Evolutionary conservation across 345 rosid genomes (phyloP).

Genomic region (Eucalyptus pumila): DNA sequence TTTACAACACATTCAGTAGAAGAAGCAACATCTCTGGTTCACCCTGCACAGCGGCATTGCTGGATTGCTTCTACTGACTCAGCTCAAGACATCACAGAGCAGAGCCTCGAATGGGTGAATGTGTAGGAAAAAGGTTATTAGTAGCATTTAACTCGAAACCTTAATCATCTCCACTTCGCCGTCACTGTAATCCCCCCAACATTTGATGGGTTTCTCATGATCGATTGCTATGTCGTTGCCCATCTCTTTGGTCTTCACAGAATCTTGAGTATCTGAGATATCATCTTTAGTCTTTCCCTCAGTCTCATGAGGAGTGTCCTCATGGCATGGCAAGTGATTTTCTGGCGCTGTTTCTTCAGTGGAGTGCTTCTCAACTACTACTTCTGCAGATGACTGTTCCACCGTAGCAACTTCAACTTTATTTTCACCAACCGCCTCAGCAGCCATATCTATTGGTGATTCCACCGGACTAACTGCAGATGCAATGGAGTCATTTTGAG

Average conservation of each 20-base stretch:
- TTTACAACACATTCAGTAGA: not conserved
- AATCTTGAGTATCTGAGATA: not conserved
- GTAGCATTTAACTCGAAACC: slow-evolving; percentile 31
- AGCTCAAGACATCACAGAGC: not conserved
- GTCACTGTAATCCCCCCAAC: slow-evolving; percentile 86
- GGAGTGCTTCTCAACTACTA: slow-evolving; percentile 16
- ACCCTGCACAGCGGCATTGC: not conserved
- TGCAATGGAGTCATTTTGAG: slow-evolving; percentile 36
- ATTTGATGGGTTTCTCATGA: slow-evolving; percentile 35
- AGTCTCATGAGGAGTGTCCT: slow-evolving; percentile 10
- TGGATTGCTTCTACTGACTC: not conserved
- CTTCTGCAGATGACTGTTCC: slow-evolving; percentile 21
- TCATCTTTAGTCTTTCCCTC: slow-evolving; percentile 10
- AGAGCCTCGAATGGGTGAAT: not conserved
- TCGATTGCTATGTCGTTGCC: slow-evolving; percentile 7
- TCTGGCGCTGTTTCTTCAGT: slow-evolving; percentile 8
- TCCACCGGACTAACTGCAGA: slow-evolving; percentile 28
- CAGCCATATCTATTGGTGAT: slow-evolving; percentile 2
- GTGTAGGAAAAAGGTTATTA: not conserved
- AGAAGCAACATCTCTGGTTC: not conserved
- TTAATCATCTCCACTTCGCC: slow-evolving; percentile 55
- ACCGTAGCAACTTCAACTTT: slow-evolving; percentile 26
- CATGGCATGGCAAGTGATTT: slow-evolving; percentile 12
- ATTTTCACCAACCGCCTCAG: slow-evolving; percentile 19
- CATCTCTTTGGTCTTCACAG: slow-evolving; percentile 14